Percentiles rank a stretch among this genome's conserved stretches.
Conservation (phyloP, 805 yeast genomes). For the Candida manassasensis region DNA sequence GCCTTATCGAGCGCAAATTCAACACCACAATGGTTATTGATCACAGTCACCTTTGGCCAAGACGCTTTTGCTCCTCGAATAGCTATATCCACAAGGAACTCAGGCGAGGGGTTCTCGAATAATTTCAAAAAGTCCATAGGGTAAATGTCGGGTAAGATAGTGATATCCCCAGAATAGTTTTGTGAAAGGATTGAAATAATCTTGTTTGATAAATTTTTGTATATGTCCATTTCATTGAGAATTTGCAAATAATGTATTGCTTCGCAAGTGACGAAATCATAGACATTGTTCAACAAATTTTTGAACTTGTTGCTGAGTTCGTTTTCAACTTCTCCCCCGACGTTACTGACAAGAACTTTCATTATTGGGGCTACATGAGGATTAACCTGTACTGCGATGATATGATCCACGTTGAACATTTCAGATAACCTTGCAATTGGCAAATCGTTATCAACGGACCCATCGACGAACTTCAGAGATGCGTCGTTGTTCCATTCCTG, state of each 20-base stretch:
- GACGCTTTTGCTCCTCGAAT: constrained; percentile 86
- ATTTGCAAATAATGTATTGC: constrained; percentile 73
- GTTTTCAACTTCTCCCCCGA: constrained; percentile 65
- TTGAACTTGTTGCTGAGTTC: constrained; percentile 54
- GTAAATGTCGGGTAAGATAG: constrained; percentile 76
- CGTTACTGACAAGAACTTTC: constrained; percentile 59
- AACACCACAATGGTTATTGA: constrained; percentile 83
- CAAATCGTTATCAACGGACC: constrained; percentile 90
- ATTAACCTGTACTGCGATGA: constrained; percentile 95
- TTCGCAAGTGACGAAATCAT: constrained; percentile 63
- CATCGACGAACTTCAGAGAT: constrained; percentile 83
- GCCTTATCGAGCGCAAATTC: constrained; percentile 84
- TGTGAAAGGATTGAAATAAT: constrained; percentile 75
- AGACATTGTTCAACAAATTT: constrained; percentile 46
- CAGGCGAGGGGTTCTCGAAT: constrained; percentile 77
- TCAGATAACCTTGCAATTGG: constrained; percentile 89
- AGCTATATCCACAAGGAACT: constrained; percentile 62
- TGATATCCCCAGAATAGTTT: constrained; percentile 88
- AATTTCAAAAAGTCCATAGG: constrained; percentile 56
- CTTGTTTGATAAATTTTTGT: constrained; percentile 68
- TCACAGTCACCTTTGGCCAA: constrained; percentile 87
- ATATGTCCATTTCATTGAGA: constrained; percentile 69
- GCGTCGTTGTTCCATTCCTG: constrained; percentile 78
- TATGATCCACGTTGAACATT: constrained; percentile 96
- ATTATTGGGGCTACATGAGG: constrained; percentile 92